Evolutionary conservation across 140 eudicot genomes (phyloP), one percentile per base, ranked within the genome.

Genomic region (Bidens hawaiensis): DNA sequence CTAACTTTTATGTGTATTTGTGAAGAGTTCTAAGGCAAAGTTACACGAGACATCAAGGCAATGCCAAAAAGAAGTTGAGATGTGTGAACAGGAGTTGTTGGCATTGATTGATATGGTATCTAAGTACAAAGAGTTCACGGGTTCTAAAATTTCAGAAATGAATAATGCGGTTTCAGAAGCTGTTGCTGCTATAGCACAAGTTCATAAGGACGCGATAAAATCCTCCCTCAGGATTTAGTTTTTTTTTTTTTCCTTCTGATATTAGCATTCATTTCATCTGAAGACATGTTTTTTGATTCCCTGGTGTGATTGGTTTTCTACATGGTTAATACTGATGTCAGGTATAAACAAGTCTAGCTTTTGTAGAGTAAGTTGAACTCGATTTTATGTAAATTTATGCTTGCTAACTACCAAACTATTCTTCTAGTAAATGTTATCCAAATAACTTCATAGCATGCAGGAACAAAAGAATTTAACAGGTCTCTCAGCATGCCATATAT

Each of bases 41-140:
- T 75, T 76, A 65, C 79, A 82, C 64, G 93, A 82, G 70, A 62
- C 75, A 60, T 65, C n/a, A 4, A 17, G 1, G 40, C 75, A 36
- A 71, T 50, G 63, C 21, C 84, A 90, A 31, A 81, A 77, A 60
- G 82, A 83, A 58, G 76, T 77, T n/a, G 74, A 77, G 55, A 34
- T 52, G 64, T 90, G 94, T 59, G 88, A 79, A 31, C 70, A 41
- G 16, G 85, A 90, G 72, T 79, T 93, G 14, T 76, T 85, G 57
- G 80, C 61, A 10, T 47, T 82, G 81, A 74, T 90, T 11, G 95
- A 90, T 72, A 77, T 88, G 2, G 84, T 90, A 24, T 79, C 97
- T 16, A 75, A 79, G 65, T 75, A 75, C 72, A 86, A 86, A 47
- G 97, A 90, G 75, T 60, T 70, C 36, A 57, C 76, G 64, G 69